Evolutionary conservation across 2,329 filamentous ascomycete species (phyloP).

Genomic region (Endothia cerciana): DNA sequence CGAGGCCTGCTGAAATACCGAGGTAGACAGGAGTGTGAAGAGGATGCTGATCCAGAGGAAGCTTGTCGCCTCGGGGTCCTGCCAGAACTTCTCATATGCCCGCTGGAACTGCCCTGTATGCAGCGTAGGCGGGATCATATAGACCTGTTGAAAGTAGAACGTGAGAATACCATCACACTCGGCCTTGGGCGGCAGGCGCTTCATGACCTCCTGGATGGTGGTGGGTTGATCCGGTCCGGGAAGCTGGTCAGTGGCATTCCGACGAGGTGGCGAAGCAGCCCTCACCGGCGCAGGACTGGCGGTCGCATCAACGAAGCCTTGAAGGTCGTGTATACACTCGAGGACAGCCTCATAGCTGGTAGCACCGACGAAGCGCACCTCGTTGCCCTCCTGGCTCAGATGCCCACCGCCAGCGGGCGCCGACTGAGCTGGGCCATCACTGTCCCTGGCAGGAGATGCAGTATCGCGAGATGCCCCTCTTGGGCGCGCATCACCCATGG

Average conservation of each 20-base stretch:
- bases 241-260: slow-evolving; percentile 34
- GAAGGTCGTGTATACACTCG: slow-evolving; percentile 47
- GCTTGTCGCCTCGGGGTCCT: slow-evolving; percentile 42
- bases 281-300: not conserved
- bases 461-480: not conserved
- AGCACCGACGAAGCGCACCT: slow-evolving; percentile 40
- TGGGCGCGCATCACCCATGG: not conserved
- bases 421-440: not conserved
- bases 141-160: slow-evolving; percentile 46
- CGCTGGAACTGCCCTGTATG: slow-evolving; percentile 51
- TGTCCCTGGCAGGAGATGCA: not conserved
- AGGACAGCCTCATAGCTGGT: slow-evolving; percentile 49
- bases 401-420: slow-evolving; percentile 24
- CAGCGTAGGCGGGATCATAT: slow-evolving; percentile 43
- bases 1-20: slow-evolving; percentile 42
- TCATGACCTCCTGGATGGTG: slow-evolving; percentile 39
- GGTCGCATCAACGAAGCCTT: slow-evolving; percentile 38
- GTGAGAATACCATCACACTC: slow-evolving; percentile 43
- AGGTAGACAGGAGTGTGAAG: slow-evolving; percentile 51
- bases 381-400: slow-evolving; percentile 22
- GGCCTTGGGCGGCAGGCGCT: slow-evolving; percentile 41
- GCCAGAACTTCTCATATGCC: slow-evolving; percentile 54
- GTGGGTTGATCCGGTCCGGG: slow-evolving; percentile 37
- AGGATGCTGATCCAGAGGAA: slow-evolving; percentile 56
- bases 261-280: slow-evolving; percentile 18